phyloP scores from a whole-genome alignment of 345 rosid genomes.

The Hypericum perforatum region DNA sequence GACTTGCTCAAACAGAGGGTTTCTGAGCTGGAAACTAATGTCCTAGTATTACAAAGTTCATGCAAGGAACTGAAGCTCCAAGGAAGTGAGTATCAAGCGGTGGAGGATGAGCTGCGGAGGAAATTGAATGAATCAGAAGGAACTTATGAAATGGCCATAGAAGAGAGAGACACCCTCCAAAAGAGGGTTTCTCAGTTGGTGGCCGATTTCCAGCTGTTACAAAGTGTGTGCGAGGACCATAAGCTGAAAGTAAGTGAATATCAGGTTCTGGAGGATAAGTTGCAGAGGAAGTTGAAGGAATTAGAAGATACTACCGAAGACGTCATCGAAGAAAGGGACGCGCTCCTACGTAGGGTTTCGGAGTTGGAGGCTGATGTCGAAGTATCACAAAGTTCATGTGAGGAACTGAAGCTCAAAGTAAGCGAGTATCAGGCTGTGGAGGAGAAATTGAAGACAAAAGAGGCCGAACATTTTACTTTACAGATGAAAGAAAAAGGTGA shows the following conservation, averaged over 20 bases:
- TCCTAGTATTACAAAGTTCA: constrained; percentile 36
- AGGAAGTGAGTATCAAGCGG: neutral
- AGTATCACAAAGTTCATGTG: neutral
- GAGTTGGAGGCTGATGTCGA: constrained; percentile 4
- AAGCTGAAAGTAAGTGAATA: no score
- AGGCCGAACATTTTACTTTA: constrained; percentile 40
- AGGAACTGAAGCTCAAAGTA: constrained; percentile 3
- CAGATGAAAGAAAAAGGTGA: constrained; percentile 49
- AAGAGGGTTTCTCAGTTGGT: no score
- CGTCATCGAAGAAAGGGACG: neutral
- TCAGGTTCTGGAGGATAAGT: no score
- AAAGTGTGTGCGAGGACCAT: no score
- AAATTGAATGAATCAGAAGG: no score
- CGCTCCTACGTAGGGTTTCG: neutral
- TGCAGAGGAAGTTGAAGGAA: no score
- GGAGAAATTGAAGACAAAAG: constrained; percentile 57
- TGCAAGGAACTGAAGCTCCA: constrained; percentile 39
- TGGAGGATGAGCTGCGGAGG: no score
- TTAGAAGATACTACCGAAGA: no score
- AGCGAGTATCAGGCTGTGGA: constrained; percentile 35
- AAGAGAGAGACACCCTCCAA: no score
- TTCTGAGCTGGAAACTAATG: constrained; percentile 44
- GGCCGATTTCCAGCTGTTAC: no score
- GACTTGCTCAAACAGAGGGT: constrained; percentile 34
- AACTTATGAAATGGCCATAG: no score